These are phyloP conservation scores for Limonium bicolor DNA, from an alignment of 148 eudicot genomes.

Conservation along the genomic window DNA sequence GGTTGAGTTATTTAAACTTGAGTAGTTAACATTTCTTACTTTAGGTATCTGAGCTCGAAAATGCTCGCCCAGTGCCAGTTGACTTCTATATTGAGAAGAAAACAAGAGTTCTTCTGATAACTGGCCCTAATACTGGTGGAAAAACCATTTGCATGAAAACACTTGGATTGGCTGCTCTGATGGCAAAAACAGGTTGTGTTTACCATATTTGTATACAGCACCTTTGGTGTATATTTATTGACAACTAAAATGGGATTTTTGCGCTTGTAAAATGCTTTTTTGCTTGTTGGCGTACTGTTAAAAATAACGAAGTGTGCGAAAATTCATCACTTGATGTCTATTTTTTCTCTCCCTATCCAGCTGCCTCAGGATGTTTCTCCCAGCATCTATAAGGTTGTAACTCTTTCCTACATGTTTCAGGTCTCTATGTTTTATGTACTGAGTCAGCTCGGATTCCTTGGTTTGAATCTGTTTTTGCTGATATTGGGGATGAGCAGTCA, in stretches of 20 bases:
- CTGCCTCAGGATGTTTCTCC: too few relatives aligned
- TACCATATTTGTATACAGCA: neutral
- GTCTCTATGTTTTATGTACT: slow-evolving; percentile 72
- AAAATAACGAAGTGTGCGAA: too few relatives aligned
- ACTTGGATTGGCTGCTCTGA: slow-evolving; percentile 87
- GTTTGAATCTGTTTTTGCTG: slow-evolving; percentile 91
- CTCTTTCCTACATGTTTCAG: too few relatives aligned
- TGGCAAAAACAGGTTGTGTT: slow-evolving; percentile 87
- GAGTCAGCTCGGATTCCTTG: slow-evolving; percentile 76
- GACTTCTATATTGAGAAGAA: slow-evolving; percentile 51
- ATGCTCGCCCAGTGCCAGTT: slow-evolving; percentile 58
- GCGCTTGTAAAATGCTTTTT: too few relatives aligned
- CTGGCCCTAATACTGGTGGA: slow-evolving; percentile 97
- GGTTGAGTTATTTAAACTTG: too few relatives aligned
- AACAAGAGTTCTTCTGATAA: slow-evolving; percentile 72
- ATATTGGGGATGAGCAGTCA: slow-evolving; percentile 97
- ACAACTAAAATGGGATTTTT: too few relatives aligned
- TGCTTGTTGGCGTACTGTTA: too few relatives aligned
- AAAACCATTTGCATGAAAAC: slow-evolving; percentile 92
- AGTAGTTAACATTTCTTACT: slow-evolving; percentile 2
- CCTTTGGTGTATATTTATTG: neutral
- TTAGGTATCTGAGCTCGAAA: slow-evolving; percentile 57
- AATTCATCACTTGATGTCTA: too few relatives aligned
- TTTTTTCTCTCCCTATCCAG: too few relatives aligned
- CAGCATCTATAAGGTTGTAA: too few relatives aligned